Conservation (phyloP, 352 stramenopile species). For the Phytophthora europaea region DNA sequence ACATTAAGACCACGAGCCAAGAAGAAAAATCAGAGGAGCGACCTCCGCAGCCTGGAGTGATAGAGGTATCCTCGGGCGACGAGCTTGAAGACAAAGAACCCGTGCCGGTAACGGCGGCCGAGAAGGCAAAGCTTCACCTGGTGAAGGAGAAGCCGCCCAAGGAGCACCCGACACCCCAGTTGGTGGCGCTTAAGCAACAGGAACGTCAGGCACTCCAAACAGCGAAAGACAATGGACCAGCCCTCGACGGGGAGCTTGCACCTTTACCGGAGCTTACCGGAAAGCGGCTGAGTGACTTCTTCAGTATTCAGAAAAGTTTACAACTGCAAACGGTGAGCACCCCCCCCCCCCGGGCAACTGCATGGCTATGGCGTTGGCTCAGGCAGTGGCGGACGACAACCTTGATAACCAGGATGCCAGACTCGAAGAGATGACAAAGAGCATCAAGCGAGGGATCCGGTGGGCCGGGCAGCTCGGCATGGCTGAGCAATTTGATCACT, state of each 20-base stretch:
- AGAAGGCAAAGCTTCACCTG: too few species aligned
- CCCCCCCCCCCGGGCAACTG: not conserved
- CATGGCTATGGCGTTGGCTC: slow-evolving; percentile 16
- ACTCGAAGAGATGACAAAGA: not conserved
- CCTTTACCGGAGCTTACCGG: too few species aligned
- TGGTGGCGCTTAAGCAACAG: too few species aligned
- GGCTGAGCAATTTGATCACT: slow-evolving; percentile 6
- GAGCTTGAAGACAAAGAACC: not conserved
- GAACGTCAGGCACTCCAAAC: too few species aligned
- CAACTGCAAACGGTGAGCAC: not conserved
- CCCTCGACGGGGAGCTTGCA: too few species aligned
- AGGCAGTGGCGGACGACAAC: slow-evolving; percentile 1
- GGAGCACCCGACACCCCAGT: too few species aligned
- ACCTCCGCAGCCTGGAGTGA: too few species aligned
- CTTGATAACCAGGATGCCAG: not conserved
- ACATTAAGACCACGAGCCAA: not conserved
- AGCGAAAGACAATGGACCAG: too few species aligned
- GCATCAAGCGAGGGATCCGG: slow-evolving; percentile 1
- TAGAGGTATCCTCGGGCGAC: not conserved
- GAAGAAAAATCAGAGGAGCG: not conserved
- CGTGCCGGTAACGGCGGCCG: too few species aligned
- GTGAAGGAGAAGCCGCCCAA: too few species aligned
- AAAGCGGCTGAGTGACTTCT: too few species aligned
- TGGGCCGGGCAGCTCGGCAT: not conserved
- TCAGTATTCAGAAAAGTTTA: not conserved